A percentile compares a stretch with the other conserved stretches of the same genome.
Conservation (phyloP, 2,329 filamentous ascomycete genomes). For the Pseudohalonectria lignicola region DNA sequence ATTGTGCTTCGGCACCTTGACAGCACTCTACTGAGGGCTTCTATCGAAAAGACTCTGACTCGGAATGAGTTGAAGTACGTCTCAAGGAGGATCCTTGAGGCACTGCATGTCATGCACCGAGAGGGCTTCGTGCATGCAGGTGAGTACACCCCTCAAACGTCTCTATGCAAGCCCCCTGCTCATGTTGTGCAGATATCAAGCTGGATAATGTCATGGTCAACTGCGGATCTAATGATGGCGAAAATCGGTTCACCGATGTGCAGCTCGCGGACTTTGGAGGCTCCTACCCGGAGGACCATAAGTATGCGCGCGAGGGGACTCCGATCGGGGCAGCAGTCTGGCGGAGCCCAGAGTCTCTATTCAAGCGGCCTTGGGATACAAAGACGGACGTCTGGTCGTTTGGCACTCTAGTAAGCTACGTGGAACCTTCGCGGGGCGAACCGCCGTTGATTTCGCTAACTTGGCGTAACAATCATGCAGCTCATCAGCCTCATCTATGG, state of each 20-base stretch:
- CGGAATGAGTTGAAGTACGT: conserved; percentile 16
- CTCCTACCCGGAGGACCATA: conserved; percentile 10
- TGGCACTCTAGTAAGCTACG: conserved; percentile 9
- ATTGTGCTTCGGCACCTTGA: conserved; percentile 13
- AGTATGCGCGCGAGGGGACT: conserved; percentile 11
- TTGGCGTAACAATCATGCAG: conserved; percentile 8
- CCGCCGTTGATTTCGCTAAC: too few species aligned
- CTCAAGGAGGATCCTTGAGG: conserved; percentile 11
- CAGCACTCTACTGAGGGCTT: conserved; percentile 13
- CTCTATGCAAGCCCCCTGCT: background rate
- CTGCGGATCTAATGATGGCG: conserved; percentile 5
- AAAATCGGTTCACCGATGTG: conserved; percentile 12
- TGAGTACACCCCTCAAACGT: conserved; percentile 1
- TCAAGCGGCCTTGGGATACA: conserved; percentile 13
- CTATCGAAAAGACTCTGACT: conserved; percentile 11
- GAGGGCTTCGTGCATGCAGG: conserved; percentile 14
- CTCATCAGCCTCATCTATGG: conserved; percentile 14
- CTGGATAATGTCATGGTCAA: conserved; percentile 15
- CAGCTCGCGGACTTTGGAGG: conserved; percentile 15
- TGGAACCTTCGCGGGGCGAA: background rate
- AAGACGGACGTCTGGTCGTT: conserved; percentile 17
- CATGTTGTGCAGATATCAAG: conserved; percentile 12
- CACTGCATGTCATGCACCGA: conserved; percentile 11
- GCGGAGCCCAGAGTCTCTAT: conserved; percentile 13
- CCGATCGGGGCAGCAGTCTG: conserved; percentile 12